Base-by-base conservation (phyloP, 805 yeast genomes). In the Saccharomycopsis sp. region DNA sequence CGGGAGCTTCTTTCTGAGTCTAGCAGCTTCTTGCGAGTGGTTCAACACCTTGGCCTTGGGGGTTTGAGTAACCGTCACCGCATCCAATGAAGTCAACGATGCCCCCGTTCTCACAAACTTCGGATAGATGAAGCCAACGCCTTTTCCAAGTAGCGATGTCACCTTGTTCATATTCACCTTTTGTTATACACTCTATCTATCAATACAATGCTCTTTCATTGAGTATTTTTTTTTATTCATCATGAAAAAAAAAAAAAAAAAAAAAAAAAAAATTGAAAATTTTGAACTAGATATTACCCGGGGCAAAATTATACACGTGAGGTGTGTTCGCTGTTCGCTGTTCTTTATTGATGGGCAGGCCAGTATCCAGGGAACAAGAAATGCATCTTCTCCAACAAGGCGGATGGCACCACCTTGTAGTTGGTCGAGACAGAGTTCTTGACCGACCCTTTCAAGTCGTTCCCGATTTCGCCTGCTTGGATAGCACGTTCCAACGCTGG, bases 321-420 rank as follows among this genome's bases (percentile, higher is more conserved):
- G n/a, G n/a, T n/a, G n/a, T n/a, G n/a, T n/a, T n/a, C n/a, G n/a
- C n/a, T n/a, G n/a, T n/a, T n/a, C n/a, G n/a, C n/a, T n/a, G n/a
- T n/a, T n/a, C n/a, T n/a, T n/a, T n/a, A n/a, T n/a, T n/a, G n/a
- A n/a, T n/a, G n/a, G n/a, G n/a, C n/a, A 41, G 77, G 80, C 94
- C 92, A 87, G 65, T 88, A 83, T 26, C 88, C 94, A 8, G 97
- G 97, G 68, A 83, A 86, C 52, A 92, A 66, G 59, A 60, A 92
- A 61, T 82, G 87, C 75, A 92, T 75, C 62, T 83, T 83, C 55
- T 77, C 77, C 53, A 82, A 68, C 46, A 86, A 65, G 47, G 79
- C 83, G 51, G 73, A 70, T 54, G 80, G 77, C 52, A 83, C 80
- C 12, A 85, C 94, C 25, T 65, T 67, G 4, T 82, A 76, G 46